phyloP scores from a whole-genome alignment of 176 grass and related monocot species.

The Cymbopogon citratus region DNA sequence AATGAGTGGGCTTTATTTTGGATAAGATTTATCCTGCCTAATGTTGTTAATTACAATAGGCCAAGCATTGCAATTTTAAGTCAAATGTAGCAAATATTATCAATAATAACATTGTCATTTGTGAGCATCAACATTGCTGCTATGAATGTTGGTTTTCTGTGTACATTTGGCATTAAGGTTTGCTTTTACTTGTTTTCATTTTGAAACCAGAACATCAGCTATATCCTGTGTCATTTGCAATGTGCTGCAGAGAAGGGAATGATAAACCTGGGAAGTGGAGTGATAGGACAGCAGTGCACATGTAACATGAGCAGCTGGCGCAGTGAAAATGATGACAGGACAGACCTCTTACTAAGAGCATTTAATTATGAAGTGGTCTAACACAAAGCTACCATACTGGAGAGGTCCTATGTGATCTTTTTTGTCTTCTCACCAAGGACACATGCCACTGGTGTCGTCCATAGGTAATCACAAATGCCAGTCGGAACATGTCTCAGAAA shows the following conservation, averaged over 20 bases:
- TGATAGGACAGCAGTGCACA: conserved; percentile 9
- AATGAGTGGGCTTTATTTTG: background rate
- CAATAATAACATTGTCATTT: background rate
- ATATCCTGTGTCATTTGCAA: conserved; percentile 30
- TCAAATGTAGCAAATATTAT: background rate
- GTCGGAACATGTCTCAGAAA: background rate
- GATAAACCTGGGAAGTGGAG: conserved; percentile 23
- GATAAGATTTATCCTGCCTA: background rate
- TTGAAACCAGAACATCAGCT: background rate
- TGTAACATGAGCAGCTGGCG: background rate
- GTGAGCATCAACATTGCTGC: background rate
- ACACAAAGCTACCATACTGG: background rate
- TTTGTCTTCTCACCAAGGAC: background rate
- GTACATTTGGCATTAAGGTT: background rate
- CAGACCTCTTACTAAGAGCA: conserved; percentile 7
- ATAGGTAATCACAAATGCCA: background rate
- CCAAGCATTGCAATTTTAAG: background rate
- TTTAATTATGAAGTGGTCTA: conserved; percentile 7
- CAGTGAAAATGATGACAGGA: conserved; percentile 14
- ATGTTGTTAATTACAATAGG: conserved; percentile 5
- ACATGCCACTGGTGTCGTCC: background rate
- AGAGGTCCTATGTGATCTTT: background rate
- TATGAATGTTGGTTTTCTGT: background rate
- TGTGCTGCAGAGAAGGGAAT: conserved; percentile 43
- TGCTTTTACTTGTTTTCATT: conserved; percentile 17